phyloP scores from a whole-genome alignment of 495 filamentous ascomycete species.

The Aspergillus diversus region DNA sequence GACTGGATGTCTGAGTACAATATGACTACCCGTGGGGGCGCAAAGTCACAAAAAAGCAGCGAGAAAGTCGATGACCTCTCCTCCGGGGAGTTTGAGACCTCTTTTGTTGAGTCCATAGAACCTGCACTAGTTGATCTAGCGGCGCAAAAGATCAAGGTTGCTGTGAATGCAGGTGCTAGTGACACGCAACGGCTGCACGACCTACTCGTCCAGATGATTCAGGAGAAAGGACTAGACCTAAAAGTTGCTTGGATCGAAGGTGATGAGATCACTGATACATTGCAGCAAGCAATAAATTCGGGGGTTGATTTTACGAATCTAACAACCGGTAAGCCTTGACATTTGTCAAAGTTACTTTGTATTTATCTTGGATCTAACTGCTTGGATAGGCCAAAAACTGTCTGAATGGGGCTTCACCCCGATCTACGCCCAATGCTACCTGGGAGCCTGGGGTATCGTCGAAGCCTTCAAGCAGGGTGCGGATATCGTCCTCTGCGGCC shows the following conservation, averaged over 20 bases:
- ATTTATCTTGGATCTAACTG: neutral
- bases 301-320: constrained; percentile 5
- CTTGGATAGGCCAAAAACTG: constrained; percentile 41
- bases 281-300: neutral
- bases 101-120: constrained; percentile 47
- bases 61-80: neutral
- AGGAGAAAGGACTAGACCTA: constrained; percentile 32
- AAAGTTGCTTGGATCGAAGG: constrained; percentile 28
- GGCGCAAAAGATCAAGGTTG: constrained; percentile 45
- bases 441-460: constrained; percentile 43
- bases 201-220: constrained; percentile 35
- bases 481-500: constrained; percentile 52
- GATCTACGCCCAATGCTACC: constrained; percentile 45
- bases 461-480: constrained; percentile 41
- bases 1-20: constrained; percentile 52
- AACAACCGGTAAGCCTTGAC: neutral
- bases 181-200: constrained; percentile 42
- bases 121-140: constrained; percentile 46
- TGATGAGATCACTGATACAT: constrained; percentile 10
- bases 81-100: constrained; percentile 39
- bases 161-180: constrained; percentile 50
- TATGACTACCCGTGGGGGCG: constrained; percentile 40
- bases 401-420: constrained; percentile 44
- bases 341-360: neutral
- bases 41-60: constrained; percentile 13